Evolutionary conservation across 2,329 filamentous ascomycete genomes (phyloP).

Genomic region (Fusarium paranaense): DNA sequence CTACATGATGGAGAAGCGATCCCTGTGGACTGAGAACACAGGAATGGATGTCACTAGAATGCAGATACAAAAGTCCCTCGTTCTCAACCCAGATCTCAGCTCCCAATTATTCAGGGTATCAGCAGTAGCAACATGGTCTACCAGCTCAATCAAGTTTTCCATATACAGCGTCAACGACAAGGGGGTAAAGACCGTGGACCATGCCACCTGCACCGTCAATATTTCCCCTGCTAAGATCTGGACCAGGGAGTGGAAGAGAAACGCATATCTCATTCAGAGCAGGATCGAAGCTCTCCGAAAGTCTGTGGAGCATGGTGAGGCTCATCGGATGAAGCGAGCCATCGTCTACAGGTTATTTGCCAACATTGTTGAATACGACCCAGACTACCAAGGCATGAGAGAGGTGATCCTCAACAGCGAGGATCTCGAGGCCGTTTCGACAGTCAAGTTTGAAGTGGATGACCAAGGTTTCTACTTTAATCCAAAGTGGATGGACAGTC

Average conservation of each 20-base stretch:
- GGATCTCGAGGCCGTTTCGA: conserved; percentile 49
- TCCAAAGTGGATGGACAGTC: conserved; percentile 70
- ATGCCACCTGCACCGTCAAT: conserved; percentile 27
- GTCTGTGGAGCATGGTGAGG: conserved; percentile 32
- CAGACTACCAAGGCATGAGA: conserved; percentile 67
- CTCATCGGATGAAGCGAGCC: conserved; percentile 34
- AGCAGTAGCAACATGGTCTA: conserved; percentile 28
- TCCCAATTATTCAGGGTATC: conserved; percentile 34
- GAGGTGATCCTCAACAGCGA: conserved; percentile 62
- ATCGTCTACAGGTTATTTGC: conserved; percentile 73
- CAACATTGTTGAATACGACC: conserved; percentile 66
- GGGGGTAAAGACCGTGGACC: conserved; percentile 23
- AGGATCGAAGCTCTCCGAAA: conserved; percentile 66
- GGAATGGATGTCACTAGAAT: conserved; percentile 37
- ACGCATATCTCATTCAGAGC: conserved; percentile 69
- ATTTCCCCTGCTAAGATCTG: conserved; percentile 12
- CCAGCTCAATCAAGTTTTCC: conserved; percentile 21
- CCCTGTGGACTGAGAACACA: conserved; percentile 1
- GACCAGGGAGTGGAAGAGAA: conserved; percentile 38
- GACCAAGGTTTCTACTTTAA: conserved; percentile 61
- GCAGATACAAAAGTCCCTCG: conserved; percentile 35
- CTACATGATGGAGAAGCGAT: conserved; percentile 32
- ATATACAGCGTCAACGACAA: conserved; percentile 37
- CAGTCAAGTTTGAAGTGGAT: conserved; percentile 63
- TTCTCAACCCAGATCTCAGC: conserved; percentile 15